These are phyloP conservation scores for Suhomyces ambrosiae DNA, from an alignment of 1,139 yeast species.

Conservation along the genomic window DNA sequence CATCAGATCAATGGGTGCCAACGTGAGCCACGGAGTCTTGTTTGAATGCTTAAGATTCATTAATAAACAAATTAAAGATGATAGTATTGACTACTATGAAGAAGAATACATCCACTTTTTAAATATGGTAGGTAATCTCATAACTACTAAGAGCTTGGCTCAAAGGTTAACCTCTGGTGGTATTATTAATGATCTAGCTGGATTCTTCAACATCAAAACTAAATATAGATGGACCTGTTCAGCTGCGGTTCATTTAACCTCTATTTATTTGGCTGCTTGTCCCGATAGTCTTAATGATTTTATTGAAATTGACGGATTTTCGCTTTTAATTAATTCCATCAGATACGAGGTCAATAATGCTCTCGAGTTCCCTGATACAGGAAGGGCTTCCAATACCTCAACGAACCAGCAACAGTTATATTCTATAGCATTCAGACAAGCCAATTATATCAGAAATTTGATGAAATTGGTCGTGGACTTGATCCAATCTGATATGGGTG, in stretches of 20 bases:
- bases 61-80: slow-evolving; percentile 46
- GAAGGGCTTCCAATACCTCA: slow-evolving; percentile 31
- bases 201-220: slow-evolving; percentile 57
- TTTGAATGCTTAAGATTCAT: slow-evolving; percentile 72
- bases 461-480: slow-evolving; percentile 67
- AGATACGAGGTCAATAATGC: slow-evolving; percentile 71
- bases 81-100: slow-evolving; percentile 40
- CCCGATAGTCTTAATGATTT: slow-evolving; percentile 59
- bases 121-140: slow-evolving; percentile 58
- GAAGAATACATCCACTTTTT: slow-evolving; percentile 57
- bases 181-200: slow-evolving; percentile 63
- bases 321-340: slow-evolving; percentile 58
- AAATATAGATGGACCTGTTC: slow-evolving; percentile 60
- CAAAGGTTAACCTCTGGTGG: slow-evolving; percentile 64
- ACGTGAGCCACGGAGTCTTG: slow-evolving; percentile 81
- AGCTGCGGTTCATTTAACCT: slow-evolving; percentile 65
- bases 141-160: slow-evolving; percentile 55
- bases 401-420: slow-evolving; percentile 52
- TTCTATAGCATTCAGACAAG: slow-evolving; percentile 64
- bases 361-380: slow-evolving; percentile 50
- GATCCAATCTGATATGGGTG: slow-evolving; percentile 76
- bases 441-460: slow-evolving; percentile 55
- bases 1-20: slow-evolving; percentile 82
- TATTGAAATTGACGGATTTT: slow-evolving; percentile 67
- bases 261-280: slow-evolving; percentile 51